These are phyloP conservation scores for Aspergillus bombycis DNA, from an alignment of 2,329 filamentous ascomycete species.

Conservation along the genomic window DNA sequence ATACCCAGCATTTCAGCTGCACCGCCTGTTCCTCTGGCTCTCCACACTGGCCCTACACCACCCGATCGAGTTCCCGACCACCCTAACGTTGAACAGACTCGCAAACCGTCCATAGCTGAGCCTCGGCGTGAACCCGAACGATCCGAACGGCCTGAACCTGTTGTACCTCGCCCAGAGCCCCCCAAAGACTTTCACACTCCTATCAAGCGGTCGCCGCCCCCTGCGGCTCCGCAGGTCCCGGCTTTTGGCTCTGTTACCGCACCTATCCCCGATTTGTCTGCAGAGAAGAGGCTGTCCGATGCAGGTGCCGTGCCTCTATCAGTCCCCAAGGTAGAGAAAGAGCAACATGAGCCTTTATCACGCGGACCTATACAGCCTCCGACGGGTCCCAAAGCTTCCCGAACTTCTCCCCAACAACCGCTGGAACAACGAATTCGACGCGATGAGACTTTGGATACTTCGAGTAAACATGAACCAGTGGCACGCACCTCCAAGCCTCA, in stretches of 20 bases:
- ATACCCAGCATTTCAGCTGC: constrained; percentile 30
- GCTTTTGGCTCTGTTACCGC: constrained; percentile 45
- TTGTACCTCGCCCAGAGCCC: constrained; percentile 29
- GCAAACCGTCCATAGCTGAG: constrained; percentile 33
- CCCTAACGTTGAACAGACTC: constrained; percentile 24
- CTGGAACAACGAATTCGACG: constrained; percentile 30
- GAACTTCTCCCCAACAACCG: constrained; percentile 29
- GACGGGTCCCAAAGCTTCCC: constrained; percentile 49
- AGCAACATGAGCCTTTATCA: constrained; percentile 24
- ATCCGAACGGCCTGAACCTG: constrained; percentile 31
- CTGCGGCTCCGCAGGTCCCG: constrained; percentile 46
- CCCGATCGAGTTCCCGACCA: constrained; percentile 31
- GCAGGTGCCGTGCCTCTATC: constrained; percentile 8
- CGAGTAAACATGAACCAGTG: constrained; percentile 29
- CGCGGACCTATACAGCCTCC: constrained; percentile 40
- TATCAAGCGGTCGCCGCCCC: constrained; percentile 40
- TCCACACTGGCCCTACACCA: constrained; percentile 17
- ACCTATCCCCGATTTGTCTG: constrained; percentile 26
- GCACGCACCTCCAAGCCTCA: constrained; percentile 28
- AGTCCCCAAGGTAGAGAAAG: constrained; percentile 25
- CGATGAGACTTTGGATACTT: constrained; percentile 28
- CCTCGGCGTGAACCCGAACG: constrained; percentile 37
- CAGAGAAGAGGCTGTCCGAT: constrained; percentile 26
- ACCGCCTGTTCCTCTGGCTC: constrained; percentile 18
- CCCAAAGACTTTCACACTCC: constrained; percentile 30